phyloP scores from a whole-genome alignment of 345 rosid species.

The Ceriops zippeliana region DNA sequence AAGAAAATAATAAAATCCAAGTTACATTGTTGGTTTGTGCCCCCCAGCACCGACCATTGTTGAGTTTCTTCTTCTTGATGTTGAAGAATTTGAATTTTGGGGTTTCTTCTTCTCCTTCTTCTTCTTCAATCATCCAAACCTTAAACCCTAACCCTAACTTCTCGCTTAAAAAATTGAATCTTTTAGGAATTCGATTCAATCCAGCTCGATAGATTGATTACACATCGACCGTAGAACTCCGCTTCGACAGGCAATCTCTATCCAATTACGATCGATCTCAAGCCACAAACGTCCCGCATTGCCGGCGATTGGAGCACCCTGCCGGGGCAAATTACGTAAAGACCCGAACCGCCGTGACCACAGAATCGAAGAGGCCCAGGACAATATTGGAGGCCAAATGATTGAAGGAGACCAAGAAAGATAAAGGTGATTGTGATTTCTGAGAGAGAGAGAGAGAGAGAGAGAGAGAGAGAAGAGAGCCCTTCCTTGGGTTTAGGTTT shows the following conservation, averaged over 20 bases:
- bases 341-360: slow-evolving; percentile 38
- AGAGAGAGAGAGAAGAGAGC: background rate
- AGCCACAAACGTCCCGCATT: slow-evolving; percentile 12
- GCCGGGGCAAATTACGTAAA: slow-evolving; percentile 23
- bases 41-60: too few relatives aligned
- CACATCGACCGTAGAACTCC: too few relatives aligned
- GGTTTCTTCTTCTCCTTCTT: too few relatives aligned
- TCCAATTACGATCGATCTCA: too few relatives aligned
- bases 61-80: too few relatives aligned
- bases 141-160: slow-evolving; percentile 38
- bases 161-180: slow-evolving; percentile 3
- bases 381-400: slow-evolving; percentile 50
- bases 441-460: background rate
- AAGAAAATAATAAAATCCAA: too few relatives aligned
- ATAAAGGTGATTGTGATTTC: slow-evolving; percentile 29
- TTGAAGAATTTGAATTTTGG: too few relatives aligned
- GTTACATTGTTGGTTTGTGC: too few relatives aligned
- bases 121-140: background rate
- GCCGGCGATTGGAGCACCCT: slow-evolving; percentile 18
- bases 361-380: slow-evolving; percentile 39
- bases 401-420: slow-evolving; percentile 27
- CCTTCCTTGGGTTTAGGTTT: background rate
- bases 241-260: too few relatives aligned
- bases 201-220: too few relatives aligned
- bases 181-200: background rate